Percentiles rank a stretch among this genome's conserved stretches.
phyloP scores from a whole-genome alignment of 2,329 filamentous ascomycete species.

The Apiospora kogelbergensis region DNA sequence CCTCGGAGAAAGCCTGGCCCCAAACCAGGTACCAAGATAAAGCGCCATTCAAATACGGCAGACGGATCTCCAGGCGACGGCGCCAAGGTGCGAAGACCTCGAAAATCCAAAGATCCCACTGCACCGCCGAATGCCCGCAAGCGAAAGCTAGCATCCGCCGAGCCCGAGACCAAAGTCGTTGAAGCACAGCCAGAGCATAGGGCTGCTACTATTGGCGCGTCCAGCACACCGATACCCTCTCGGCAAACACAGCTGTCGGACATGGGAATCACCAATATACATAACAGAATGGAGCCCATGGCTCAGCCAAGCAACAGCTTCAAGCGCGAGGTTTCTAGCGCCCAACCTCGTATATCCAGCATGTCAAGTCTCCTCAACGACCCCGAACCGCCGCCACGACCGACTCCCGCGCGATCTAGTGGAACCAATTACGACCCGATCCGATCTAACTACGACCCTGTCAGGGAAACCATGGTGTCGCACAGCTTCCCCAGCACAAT shows the following conservation, averaged over 20 bases:
- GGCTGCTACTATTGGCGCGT: neutral
- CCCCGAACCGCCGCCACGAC: conserved; percentile 44
- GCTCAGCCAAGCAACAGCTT: conserved; percentile 41
- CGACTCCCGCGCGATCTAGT: conserved; percentile 59
- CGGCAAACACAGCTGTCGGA: conserved; percentile 43
- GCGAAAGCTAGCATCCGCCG: conserved; percentile 47
- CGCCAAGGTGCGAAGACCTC: conserved; percentile 49
- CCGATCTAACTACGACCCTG: conserved; percentile 69
- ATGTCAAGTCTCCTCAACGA: conserved; percentile 60
- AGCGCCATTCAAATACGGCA: conserved; percentile 38
- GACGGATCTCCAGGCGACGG: conserved; percentile 36
- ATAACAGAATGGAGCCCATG: conserved; percentile 30
- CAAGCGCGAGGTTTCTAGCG: conserved; percentile 51
- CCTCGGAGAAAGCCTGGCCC: conserved; percentile 65
- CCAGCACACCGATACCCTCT: conserved; percentile 24
- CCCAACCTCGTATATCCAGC: conserved; percentile 30
- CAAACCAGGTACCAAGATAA: conserved; percentile 59
- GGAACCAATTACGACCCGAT: conserved; percentile 90
- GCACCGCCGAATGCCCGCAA: conserved; percentile 54
- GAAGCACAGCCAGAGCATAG: neutral
- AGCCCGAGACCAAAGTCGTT: conserved; percentile 24
- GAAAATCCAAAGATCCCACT: conserved; percentile 61
- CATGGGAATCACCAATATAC: conserved; percentile 24
- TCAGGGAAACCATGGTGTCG: conserved; percentile 59
- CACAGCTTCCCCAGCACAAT: conserved; percentile 39